Evolutionary conservation across 805 yeast species (phyloP).

Genomic region (Saccharomyces jurei): DNA sequence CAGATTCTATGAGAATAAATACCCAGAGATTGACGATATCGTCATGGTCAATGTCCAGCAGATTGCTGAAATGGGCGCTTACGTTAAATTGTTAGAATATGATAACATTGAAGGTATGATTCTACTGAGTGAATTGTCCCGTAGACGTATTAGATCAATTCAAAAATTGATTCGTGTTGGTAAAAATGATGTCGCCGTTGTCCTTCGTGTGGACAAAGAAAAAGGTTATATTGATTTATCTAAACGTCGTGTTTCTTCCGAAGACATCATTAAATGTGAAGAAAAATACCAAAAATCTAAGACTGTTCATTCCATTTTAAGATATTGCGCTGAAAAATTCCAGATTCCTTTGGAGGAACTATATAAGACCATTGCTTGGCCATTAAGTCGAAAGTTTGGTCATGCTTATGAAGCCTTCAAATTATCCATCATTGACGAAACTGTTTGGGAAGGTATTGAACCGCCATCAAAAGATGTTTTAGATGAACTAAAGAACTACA

Average conservation of each 20-base stretch:
- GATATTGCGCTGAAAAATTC: slow-evolving; percentile 97
- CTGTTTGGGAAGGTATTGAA: slow-evolving; percentile 72
- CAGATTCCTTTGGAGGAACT: slow-evolving; percentile 76
- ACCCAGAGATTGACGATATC: slow-evolving; percentile 97
- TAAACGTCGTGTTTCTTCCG: slow-evolving; percentile 95
- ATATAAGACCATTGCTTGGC: slow-evolving; percentile 93
- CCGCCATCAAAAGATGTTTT: slow-evolving; percentile 69
- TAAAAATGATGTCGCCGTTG: slow-evolving; percentile 96
- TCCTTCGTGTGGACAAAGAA: slow-evolving; percentile 94
- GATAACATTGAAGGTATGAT: slow-evolving; percentile 99
- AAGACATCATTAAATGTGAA: slow-evolving; percentile 94
- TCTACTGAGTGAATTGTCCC: slow-evolving; percentile 84
- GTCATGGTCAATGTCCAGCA: slow-evolving; percentile 98
- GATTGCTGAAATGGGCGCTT: slow-evolving; percentile 99
- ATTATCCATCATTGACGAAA: slow-evolving; percentile 80
- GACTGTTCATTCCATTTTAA: slow-evolving; percentile 94
- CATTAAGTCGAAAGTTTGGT: slow-evolving; percentile 87
- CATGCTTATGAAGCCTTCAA: slow-evolving; percentile 98
- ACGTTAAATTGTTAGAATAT: slow-evolving; percentile 89
- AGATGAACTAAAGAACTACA: slow-evolving; percentile 79
- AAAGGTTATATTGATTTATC: slow-evolving; percentile 97
- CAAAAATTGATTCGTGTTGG: slow-evolving; percentile 97
- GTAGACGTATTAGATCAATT: slow-evolving; percentile 97
- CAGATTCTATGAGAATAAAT: slow-evolving; percentile 95
- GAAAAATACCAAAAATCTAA: slow-evolving; percentile 94